A percentile compares a stretch with the other conserved stretches of the same genome.
These are phyloP conservation scores for Petasospora fabianii DNA, from an alignment of 1,139 yeast species.

Conservation along the genomic window DNA sequence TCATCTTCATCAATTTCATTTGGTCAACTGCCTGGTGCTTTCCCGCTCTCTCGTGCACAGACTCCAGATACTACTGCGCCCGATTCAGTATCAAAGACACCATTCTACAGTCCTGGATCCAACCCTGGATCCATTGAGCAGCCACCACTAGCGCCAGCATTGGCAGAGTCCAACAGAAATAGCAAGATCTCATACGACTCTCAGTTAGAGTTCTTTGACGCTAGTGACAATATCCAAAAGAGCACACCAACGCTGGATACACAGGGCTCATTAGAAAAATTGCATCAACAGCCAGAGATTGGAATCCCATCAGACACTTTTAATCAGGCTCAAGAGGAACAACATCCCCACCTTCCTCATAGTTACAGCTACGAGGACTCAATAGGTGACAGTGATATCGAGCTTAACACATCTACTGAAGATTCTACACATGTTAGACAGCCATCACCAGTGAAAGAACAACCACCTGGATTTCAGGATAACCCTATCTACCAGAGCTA, in stretches of 20 bases:
- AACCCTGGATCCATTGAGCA: conserved; percentile 5
- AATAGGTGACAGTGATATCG: not conserved
- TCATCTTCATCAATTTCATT: too few relatives aligned
- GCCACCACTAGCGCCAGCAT: conserved; percentile 1
- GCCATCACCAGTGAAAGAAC: too few relatives aligned
- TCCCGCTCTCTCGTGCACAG: not conserved
- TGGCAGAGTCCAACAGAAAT: conserved; percentile 3
- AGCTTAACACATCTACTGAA: not conserved
- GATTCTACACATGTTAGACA: too few relatives aligned
- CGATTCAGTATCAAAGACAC: conserved; percentile 2
- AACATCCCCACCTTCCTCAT: too few relatives aligned
- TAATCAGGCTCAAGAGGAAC: too few relatives aligned
- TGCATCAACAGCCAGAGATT: not conserved
- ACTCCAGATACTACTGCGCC: too few relatives aligned
- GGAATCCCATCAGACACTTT: too few relatives aligned
- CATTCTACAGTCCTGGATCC: conserved; percentile 5
- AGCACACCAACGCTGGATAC: conserved; percentile 3
- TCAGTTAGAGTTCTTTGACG: conserved; percentile 19
- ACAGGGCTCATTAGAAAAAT: not conserved
- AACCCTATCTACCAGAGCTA: not conserved
- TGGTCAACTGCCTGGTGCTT: conserved; percentile 1
- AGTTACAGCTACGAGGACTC: too few relatives aligned
- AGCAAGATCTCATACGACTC: conserved; percentile 8
- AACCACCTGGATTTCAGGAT: too few relatives aligned
- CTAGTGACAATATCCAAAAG: conserved; percentile 9